Evolutionary conservation across 106 monocot genomes (phyloP).

Genomic region (Acorus calamus): DNA sequence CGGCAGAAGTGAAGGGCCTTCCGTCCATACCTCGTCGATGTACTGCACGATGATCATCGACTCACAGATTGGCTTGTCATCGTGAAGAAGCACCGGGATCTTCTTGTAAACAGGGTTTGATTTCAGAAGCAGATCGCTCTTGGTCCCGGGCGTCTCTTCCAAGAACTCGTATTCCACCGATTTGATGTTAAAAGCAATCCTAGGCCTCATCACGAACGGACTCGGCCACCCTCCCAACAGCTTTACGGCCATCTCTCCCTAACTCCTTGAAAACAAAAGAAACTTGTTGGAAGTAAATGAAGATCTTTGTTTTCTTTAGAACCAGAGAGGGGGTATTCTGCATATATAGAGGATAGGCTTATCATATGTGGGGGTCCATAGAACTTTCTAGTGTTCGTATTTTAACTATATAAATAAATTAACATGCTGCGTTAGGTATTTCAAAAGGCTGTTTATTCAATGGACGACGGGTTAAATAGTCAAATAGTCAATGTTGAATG

Average conservation of each 20-base stretch:
- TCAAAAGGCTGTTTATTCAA: no score
- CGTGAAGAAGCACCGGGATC: constrained; percentile 27
- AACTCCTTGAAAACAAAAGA: no score
- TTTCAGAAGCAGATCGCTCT: constrained; percentile 23
- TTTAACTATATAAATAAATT: no score
- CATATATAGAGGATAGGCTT: no score
- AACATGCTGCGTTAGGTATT: no score
- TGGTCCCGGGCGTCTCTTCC: constrained; percentile 3
- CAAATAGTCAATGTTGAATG: no score
- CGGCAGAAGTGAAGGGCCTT: constrained; percentile 1
- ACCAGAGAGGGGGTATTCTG: no score
- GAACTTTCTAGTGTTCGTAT: no score
- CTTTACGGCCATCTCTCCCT: constrained; percentile 2
- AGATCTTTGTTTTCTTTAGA: no score
- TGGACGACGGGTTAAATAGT: no score
- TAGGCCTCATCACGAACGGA: constrained; percentile 12
- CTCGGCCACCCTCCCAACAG: constrained; percentile 15
- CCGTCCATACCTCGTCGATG: constrained; percentile 18
- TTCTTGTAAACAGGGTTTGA: constrained; percentile 25
- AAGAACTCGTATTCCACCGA: constrained; percentile 17
- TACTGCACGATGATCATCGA: constrained; percentile 1
- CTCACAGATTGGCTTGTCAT: constrained; percentile 15
- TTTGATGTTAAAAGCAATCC: constrained; percentile 16
- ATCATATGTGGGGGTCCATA: no score
- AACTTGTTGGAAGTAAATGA: no score